A percentile compares a stretch with the other conserved stretches of the same genome.
Evolutionary conservation across 805 yeast species (phyloP).

Genomic region (Wickerhamomyces bovis): DNA sequence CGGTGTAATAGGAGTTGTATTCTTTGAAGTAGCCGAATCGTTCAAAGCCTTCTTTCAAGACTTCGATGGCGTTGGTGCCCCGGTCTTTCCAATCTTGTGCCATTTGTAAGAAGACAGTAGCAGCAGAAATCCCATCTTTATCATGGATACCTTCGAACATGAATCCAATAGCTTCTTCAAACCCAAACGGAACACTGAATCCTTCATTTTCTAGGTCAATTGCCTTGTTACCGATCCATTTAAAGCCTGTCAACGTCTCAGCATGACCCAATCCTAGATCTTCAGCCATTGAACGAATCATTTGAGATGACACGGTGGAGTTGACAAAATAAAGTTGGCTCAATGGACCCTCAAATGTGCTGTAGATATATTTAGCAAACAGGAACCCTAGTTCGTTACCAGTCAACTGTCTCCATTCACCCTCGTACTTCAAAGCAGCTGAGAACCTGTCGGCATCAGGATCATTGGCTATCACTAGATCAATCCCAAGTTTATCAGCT

Average conservation of each 20-base stretch:
- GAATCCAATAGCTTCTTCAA: conserved; percentile 94
- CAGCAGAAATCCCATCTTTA: conserved; percentile 88
- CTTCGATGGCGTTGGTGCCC: conserved; percentile 37
- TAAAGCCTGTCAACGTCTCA: conserved; percentile 93
- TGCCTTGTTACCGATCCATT: conserved; percentile 94
- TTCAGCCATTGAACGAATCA: conserved; percentile 64
- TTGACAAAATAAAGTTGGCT: conserved; percentile 53
- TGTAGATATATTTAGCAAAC: conserved; percentile 61
- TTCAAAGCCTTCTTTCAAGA: conserved; percentile 51
- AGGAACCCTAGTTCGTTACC: conserved; percentile 90
- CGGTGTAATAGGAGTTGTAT: conserved; percentile 78
- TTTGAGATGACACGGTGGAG: conserved; percentile 90
- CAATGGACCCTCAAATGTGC: conserved; percentile 21
- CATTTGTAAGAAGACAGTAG: conserved; percentile 68
- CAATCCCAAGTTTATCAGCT: conserved; percentile 45
- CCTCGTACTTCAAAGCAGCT: conserved; percentile 52
- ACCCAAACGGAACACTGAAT: conserved; percentile 75
- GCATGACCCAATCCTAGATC: conserved; percentile 52
- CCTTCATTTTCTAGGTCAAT: conserved; percentile 63
- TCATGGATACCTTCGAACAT: conserved; percentile 84
- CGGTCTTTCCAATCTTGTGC: conserved; percentile 42
- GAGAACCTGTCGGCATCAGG: conserved; percentile 97
- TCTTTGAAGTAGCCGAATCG: conserved; percentile 80
- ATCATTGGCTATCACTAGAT: conserved; percentile 79
- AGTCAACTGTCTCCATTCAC: conserved; percentile 69